Evolutionary conservation across 805 yeast genomes (phyloP).

Genomic region (Debaryomyces hansenii): DNA sequence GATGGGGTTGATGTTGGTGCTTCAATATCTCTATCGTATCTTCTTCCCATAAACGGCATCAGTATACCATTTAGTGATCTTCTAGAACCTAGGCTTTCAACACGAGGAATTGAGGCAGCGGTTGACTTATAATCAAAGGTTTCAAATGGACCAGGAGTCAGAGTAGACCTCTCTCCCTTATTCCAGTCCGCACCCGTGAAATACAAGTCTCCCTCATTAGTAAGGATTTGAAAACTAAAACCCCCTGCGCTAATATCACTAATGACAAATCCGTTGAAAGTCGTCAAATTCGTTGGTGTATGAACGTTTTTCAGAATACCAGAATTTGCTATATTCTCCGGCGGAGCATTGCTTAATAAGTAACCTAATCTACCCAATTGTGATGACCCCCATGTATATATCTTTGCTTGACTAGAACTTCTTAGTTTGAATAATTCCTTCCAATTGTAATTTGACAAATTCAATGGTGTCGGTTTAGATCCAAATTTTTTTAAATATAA

Average conservation of each 20-base stretch:
- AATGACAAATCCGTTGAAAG: slow-evolving; percentile 33
- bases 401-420: slow-evolving; percentile 26
- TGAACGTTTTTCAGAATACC: slow-evolving; percentile 28
- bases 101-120: slow-evolving; percentile 10
- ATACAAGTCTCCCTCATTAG: slow-evolving; percentile 55
- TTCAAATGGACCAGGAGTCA: slow-evolving; percentile 31
- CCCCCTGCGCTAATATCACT: slow-evolving; percentile 64
- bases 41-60: slow-evolving; percentile 5
- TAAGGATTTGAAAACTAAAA: slow-evolving; percentile 58
- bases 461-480: slow-evolving; percentile 41
- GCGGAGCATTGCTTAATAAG: slow-evolving; percentile 24
- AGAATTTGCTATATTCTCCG: slow-evolving; percentile 14
- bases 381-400: slow-evolving; percentile 54
- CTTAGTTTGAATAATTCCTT: slow-evolving; percentile 45
- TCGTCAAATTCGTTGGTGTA: slow-evolving; percentile 37
- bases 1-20: slow-evolving; percentile 1
- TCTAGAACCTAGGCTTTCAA: slow-evolving; percentile 10
- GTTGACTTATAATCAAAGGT: slow-evolving; percentile 17
- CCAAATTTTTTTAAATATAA: slow-evolving; percentile 48
- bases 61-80: slow-evolving; percentile 7
- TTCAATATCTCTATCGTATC: slow-evolving; percentile 8
- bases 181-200: slow-evolving; percentile 47
- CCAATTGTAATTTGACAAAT: slow-evolving; percentile 47
- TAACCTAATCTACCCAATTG: slow-evolving; percentile 50
- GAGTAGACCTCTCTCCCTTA: slow-evolving; percentile 5